A percentile compares a stretch with the other conserved stretches of the same genome.
Evolutionary conservation across 2,329 filamentous ascomycete genomes (phyloP).

Genomic region (Hyphodiscus sp.): DNA sequence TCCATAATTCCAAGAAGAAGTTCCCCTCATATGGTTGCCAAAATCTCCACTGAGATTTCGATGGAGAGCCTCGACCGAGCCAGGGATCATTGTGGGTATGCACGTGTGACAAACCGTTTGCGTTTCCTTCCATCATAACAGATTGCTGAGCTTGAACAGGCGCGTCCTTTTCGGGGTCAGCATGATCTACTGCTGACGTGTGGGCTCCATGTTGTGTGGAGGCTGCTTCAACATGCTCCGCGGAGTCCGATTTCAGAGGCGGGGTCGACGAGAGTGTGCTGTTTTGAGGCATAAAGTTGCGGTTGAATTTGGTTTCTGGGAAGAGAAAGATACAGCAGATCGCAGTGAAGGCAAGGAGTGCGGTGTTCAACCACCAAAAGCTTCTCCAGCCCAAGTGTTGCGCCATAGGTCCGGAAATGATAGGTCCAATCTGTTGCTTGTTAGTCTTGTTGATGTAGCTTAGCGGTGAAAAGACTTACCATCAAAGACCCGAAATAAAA

Average conservation of each 20-base stretch:
- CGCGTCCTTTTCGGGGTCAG: slow-evolving; percentile 14
- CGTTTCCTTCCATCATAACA: slow-evolving; percentile 19
- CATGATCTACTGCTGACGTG: slow-evolving; percentile 8
- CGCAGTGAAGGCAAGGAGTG: slow-evolving; percentile 41
- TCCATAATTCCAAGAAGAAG: slow-evolving; percentile 48
- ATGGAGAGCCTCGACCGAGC: slow-evolving; percentile 49
- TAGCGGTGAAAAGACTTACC: slow-evolving; percentile 32
- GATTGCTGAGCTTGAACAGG: slow-evolving; percentile 6
- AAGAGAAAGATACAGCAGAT: slow-evolving; percentile 52
- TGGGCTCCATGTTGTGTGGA: neutral
- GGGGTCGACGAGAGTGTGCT: slow-evolving; percentile 4
- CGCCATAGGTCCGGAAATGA: slow-evolving; percentile 55
- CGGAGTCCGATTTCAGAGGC: slow-evolving; percentile 14
- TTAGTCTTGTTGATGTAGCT: slow-evolving; percentile 8
- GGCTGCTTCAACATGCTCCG: slow-evolving; percentile 14
- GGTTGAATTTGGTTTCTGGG: slow-evolving; percentile 56
- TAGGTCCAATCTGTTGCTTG: slow-evolving; percentile 40
- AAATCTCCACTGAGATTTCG: slow-evolving; percentile 48
- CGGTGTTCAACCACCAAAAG: slow-evolving; percentile 63
- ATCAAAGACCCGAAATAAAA: slow-evolving; percentile 57
- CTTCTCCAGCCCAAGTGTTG: slow-evolving; percentile 50
- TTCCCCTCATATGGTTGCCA: slow-evolving; percentile 42
- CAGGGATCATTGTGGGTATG: slow-evolving; percentile 44
- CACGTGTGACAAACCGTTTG: slow-evolving; percentile 15
- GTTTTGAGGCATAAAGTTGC: slow-evolving; percentile 24